phyloP scores from a whole-genome alignment of 2,329 filamentous ascomycete species.

The Colletotrichum sidae region DNA sequence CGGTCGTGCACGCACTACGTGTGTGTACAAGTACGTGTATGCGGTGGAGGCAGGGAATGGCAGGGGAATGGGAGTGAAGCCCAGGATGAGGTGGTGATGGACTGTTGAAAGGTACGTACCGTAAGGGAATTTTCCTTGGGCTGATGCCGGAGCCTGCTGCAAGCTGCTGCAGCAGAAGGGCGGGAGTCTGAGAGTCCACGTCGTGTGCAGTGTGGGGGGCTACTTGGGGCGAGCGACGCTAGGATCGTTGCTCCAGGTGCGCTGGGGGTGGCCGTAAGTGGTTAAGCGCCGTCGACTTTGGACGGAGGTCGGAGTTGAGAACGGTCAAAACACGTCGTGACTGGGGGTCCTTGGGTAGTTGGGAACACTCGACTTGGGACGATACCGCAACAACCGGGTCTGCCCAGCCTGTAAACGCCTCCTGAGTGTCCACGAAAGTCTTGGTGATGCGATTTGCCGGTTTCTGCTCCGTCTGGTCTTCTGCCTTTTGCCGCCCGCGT shows the following conservation, averaged over 20 bases:
- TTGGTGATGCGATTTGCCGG: constrained; percentile 31
- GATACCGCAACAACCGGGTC: constrained; percentile 14
- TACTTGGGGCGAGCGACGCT: constrained; percentile 36
- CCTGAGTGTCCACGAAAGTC: constrained; percentile 24
- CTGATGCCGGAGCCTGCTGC: constrained; percentile 32
- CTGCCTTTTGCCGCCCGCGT: constrained; percentile 2
- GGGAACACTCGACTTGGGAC: constrained; percentile 4
- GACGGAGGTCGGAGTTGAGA: constrained; percentile 15
- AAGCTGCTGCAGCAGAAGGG: constrained; percentile 36
- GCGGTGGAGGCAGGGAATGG: background rate
- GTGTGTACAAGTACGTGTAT: too few relatives aligned
- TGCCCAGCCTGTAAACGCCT: constrained; percentile 23
- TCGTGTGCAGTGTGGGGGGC: constrained; percentile 28
- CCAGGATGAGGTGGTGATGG: constrained; percentile 1
- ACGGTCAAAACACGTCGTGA: constrained; percentile 12
- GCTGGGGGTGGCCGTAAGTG: constrained; percentile 22
- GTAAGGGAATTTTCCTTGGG: constrained; percentile 2
- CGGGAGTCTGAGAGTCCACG: constrained; percentile 31
- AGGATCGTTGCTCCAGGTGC: constrained; percentile 27
- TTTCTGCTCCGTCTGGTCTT: constrained; percentile 30
- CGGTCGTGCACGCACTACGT: too few relatives aligned
- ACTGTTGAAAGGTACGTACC: constrained; percentile 22
- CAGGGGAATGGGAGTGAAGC: background rate
- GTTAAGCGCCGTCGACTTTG: constrained; percentile 17
- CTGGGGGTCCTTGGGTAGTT: constrained; percentile 15